Conservation (phyloP, 2,329 filamentous ascomycete genomes). For the Fonsecaea nubica region DNA sequence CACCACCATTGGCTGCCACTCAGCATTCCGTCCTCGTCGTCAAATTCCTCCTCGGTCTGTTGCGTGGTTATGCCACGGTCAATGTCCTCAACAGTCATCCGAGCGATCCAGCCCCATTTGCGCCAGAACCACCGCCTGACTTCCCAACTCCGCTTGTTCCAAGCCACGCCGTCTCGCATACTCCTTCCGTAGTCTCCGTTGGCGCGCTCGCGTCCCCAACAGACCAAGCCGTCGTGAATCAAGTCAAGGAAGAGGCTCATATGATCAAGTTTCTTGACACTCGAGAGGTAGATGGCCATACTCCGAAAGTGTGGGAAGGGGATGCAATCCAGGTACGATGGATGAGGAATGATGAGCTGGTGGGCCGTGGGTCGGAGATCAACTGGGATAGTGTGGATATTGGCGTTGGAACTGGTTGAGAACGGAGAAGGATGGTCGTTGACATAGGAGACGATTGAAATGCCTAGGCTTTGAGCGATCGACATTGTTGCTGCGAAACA, state of each 20-base stretch:
- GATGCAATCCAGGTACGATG: constrained; percentile 34
- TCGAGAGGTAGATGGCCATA: constrained; percentile 33
- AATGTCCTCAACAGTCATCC: constrained; percentile 49
- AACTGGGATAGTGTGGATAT: constrained; percentile 24
- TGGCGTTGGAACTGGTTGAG: constrained; percentile 21
- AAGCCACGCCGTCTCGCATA: constrained; percentile 47
- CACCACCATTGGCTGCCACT: constrained; percentile 35
- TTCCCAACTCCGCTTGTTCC: constrained; percentile 56
- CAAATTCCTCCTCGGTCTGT: constrained; percentile 36
- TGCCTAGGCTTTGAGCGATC: constrained; percentile 31
- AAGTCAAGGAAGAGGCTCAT: constrained; percentile 49
- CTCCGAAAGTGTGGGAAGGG: constrained; percentile 35
- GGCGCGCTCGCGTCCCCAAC: constrained; percentile 47
- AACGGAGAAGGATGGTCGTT: constrained; percentile 37
- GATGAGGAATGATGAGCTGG: constrained; percentile 33
- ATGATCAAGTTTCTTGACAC: constrained; percentile 44
- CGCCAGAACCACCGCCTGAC: constrained; percentile 53
- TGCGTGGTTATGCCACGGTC: constrained; percentile 40
- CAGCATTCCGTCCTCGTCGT: constrained; percentile 34
- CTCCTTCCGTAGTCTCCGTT: constrained; percentile 42
- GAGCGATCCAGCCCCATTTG: constrained; percentile 50
- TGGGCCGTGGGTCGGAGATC: constrained; percentile 30
- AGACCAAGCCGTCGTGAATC: constrained; percentile 46
- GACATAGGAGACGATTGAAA: constrained; percentile 28
- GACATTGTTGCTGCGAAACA: constrained; percentile 34